A percentile compares a stretch with the other conserved stretches of the same genome.
Evolutionary conservation across 2,329 filamentous ascomycete species (phyloP).

Genomic region (Cordyceps cateniannulata): DNA sequence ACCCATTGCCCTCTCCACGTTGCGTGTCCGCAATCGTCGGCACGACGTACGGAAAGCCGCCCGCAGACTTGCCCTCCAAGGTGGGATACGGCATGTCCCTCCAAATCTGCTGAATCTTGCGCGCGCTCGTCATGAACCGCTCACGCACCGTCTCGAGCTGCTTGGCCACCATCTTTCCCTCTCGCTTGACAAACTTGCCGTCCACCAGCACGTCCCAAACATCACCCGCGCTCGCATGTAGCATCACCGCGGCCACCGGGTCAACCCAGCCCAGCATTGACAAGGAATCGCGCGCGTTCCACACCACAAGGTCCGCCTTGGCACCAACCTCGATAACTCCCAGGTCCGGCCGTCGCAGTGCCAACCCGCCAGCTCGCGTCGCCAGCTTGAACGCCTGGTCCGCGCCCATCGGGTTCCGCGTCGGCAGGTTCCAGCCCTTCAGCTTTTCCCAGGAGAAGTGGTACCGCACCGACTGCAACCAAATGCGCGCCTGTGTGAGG

Average conservation of each 20-base stretch:
- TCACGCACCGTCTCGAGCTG: neutral
- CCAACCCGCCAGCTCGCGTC: conserved; percentile 45
- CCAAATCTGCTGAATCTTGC: neutral
- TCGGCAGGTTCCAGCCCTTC: conserved; percentile 34
- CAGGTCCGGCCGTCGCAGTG: conserved; percentile 44
- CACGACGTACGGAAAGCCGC: neutral
- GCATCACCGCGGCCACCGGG: conserved; percentile 45
- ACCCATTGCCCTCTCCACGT: neutral
- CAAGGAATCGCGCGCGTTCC: conserved; percentile 26
- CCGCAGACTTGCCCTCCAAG: neutral
- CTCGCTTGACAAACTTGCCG: conserved; percentile 39
- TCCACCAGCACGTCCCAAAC: conserved; percentile 42
- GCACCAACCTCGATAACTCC: conserved; percentile 40
- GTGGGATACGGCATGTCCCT: neutral
- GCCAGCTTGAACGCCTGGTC: conserved; percentile 50
- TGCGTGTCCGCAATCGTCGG: neutral
- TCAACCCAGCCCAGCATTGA: conserved; percentile 26
- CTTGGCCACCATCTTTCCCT: conserved; percentile 25
- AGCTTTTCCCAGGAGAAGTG: conserved; percentile 33
- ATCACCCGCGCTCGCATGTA: conserved; percentile 45
- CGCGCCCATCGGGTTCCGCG: conserved; percentile 44
- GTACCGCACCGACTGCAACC: conserved; percentile 40
- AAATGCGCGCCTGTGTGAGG: conserved; percentile 42
- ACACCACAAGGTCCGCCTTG: conserved; percentile 42
- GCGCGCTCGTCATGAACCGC: neutral